Evolutionary conservation across 2,329 filamentous ascomycete genomes (phyloP).

Genomic region (Colletotrichum destructivum): DNA sequence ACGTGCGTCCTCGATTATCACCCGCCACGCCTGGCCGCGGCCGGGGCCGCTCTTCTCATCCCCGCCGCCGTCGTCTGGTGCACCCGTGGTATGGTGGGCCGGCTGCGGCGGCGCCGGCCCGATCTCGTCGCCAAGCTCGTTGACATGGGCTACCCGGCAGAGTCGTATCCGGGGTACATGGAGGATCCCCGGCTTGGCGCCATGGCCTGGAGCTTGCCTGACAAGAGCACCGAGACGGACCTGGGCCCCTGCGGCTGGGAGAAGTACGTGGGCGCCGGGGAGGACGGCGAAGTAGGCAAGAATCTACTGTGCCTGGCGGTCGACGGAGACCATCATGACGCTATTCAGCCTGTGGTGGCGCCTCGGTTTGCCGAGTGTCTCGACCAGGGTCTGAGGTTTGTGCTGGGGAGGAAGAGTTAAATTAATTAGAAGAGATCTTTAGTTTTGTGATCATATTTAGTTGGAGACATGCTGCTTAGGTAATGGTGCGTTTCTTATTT

Average conservation of each 20-base stretch:
- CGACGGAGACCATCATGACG: constrained; percentile 15
- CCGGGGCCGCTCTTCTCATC: not conserved
- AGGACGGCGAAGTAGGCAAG: not conserved
- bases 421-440: not conserved
- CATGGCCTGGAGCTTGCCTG: constrained; percentile 14
- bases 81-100: constrained; percentile 12
- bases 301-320: constrained; percentile 9
- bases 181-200: constrained; percentile 17
- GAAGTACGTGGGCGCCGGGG: constrained; percentile 2
- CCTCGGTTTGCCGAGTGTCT: constrained; percentile 6
- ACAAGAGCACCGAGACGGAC: not conserved
- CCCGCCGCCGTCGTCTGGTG: constrained; percentile 12
- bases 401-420: not conserved
- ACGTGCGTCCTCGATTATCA: not conserved
- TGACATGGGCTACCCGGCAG: constrained; percentile 14
- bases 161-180: constrained; percentile 19
- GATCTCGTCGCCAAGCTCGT: constrained; percentile 6
- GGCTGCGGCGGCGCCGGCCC: not conserved
- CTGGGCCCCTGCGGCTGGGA: constrained; percentile 11
- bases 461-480: no score
- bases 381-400: constrained; percentile 15
- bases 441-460: no score
- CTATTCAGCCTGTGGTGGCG: not conserved
- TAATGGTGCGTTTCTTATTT: no score
- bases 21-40: not conserved